Percentiles rank a stretch among this genome's conserved stretches.
phyloP scores from a whole-genome alignment of 345 rosid genomes.

The Boechera retrofracta region DNA sequence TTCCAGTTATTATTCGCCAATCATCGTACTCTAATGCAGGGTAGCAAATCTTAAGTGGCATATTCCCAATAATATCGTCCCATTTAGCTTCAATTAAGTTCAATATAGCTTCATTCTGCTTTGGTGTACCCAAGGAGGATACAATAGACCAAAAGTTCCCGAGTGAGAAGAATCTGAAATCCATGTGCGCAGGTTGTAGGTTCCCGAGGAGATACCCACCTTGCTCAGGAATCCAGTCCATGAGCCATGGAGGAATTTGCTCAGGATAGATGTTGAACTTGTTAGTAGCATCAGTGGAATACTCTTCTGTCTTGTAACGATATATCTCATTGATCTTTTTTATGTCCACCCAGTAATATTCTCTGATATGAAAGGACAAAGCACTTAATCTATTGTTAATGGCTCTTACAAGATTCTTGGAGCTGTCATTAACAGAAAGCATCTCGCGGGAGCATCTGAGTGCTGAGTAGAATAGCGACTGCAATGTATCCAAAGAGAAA shows the following conservation, averaged over 20 bases:
- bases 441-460: slow-evolving; percentile 82
- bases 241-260: slow-evolving; percentile 85
- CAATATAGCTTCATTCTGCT: slow-evolving; percentile 72
- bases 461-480: slow-evolving; percentile 86
- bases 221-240: slow-evolving; percentile 88
- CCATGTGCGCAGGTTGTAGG: slow-evolving; percentile 89
- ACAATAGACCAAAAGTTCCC: slow-evolving; percentile 88
- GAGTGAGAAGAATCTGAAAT: slow-evolving; percentile 81
- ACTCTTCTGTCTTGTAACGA: slow-evolving; percentile 90
- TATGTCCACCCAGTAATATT: slow-evolving; percentile 88
- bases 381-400: slow-evolving; percentile 85
- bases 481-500: slow-evolving; percentile 27
- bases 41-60: slow-evolving; percentile 93
- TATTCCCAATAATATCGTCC: slow-evolving; percentile 76
- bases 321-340: slow-evolving; percentile 88
- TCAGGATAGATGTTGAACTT: slow-evolving; percentile 93
- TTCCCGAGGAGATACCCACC: slow-evolving; percentile 86
- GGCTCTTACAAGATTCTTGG: slow-evolving; percentile 72
- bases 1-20: slow-evolving; percentile 94
- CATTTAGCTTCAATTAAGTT: slow-evolving; percentile 79
- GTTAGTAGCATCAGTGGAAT: slow-evolving; percentile 81
- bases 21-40: slow-evolving; percentile 90
- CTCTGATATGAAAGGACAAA: slow-evolving; percentile 85
- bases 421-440: slow-evolving; percentile 65
- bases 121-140: slow-evolving; percentile 80